phyloP scores from a whole-genome alignment of 352 stramenopile species.

The Phytophthora tentaculata region DNA sequence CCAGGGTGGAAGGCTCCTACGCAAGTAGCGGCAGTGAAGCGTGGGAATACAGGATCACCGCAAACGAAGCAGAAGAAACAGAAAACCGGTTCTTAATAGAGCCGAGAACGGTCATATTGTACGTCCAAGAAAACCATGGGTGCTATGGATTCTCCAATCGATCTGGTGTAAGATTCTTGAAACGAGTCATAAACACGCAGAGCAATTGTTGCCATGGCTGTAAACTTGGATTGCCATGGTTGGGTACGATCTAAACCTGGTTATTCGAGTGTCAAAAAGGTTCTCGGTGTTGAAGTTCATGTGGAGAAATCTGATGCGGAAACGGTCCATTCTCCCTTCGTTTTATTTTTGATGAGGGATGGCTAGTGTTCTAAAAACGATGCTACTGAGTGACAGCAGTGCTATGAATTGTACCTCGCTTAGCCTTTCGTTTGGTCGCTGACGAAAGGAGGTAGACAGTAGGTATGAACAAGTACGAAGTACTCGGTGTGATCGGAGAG shows the following conservation, averaged over 20 bases:
- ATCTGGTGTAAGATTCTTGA: too few relatives aligned
- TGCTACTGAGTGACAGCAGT: slow-evolving; percentile 17
- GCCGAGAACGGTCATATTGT: too few relatives aligned
- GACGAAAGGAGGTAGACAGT: slow-evolving; percentile 17
- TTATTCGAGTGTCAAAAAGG: slow-evolving; percentile 3
- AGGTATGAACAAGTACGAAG: slow-evolving; percentile 95
- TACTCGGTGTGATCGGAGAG: slow-evolving; percentile 93
- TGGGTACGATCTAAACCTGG: slow-evolving; percentile 6
- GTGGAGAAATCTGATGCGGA: slow-evolving; percentile 10
- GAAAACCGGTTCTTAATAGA: slow-evolving; percentile 6
- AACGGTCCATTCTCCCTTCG: slow-evolving; percentile 15
- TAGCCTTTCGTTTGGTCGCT: slow-evolving; percentile 25
- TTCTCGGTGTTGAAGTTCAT: slow-evolving; percentile 12
- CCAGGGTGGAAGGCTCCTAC: neutral
- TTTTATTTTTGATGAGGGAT: slow-evolving; percentile 35
- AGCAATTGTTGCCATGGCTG: neutral
- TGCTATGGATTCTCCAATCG: neutral
- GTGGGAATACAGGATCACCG: neutral
- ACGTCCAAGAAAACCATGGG: slow-evolving; percentile 6
- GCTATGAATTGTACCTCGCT: slow-evolving; percentile 36
- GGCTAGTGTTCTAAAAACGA: slow-evolving; percentile 35
- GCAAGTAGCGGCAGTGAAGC: slow-evolving; percentile 7
- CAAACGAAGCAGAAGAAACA: slow-evolving; percentile 8
- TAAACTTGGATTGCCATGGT: neutral
- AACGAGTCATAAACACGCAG: slow-evolving; percentile 4